Conservation (phyloP, 1,284 basidiomycete species). For the Bondarzewia mesenterica region DNA sequence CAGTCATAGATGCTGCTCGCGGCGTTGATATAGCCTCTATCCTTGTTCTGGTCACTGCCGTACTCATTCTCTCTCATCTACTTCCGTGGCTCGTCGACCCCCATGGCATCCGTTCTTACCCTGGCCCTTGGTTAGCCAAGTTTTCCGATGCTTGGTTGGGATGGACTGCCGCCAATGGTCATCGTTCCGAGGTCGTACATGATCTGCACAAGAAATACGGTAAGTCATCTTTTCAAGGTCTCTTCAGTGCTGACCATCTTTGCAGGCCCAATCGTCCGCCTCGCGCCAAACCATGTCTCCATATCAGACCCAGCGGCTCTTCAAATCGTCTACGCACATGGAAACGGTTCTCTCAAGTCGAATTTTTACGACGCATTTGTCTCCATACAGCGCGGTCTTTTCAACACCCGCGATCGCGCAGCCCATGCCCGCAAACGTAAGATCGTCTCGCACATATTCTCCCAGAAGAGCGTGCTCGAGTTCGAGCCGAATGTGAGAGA, state of each 20-base stretch:
- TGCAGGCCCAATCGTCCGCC: constrained; percentile 71
- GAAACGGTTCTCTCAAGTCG: constrained; percentile 72
- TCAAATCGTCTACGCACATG: constrained; percentile 69
- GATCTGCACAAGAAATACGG: constrained; percentile 72
- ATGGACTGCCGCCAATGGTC: constrained; percentile 54
- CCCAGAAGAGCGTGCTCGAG: constrained; percentile 74
- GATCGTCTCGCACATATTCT: constrained; percentile 83
- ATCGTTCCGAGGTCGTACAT: constrained; percentile 74
- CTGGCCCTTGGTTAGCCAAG: constrained; percentile 71
- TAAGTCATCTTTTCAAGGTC: neutral
- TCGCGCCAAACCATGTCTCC: constrained; percentile 84
- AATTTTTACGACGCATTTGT: constrained; percentile 70
- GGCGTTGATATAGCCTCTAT: neutral
- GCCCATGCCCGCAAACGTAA: constrained; percentile 89
- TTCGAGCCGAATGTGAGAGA: constrained; percentile 71
- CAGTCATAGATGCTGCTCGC: neutral
- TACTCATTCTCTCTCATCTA: constrained; percentile 40
- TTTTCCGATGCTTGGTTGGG: constrained; percentile 78
- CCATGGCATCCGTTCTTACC: constrained; percentile 49
- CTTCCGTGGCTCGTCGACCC: constrained; percentile 54
- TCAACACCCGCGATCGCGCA: constrained; percentile 77
- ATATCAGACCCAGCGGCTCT: constrained; percentile 77
- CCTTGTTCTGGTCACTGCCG: constrained; percentile 11
- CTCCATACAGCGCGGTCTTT: constrained; percentile 66
- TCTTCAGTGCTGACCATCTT: neutral